phyloP scores from a whole-genome alignment of 306 rosid genomes.

The Cicer pinnatifidum region DNA sequence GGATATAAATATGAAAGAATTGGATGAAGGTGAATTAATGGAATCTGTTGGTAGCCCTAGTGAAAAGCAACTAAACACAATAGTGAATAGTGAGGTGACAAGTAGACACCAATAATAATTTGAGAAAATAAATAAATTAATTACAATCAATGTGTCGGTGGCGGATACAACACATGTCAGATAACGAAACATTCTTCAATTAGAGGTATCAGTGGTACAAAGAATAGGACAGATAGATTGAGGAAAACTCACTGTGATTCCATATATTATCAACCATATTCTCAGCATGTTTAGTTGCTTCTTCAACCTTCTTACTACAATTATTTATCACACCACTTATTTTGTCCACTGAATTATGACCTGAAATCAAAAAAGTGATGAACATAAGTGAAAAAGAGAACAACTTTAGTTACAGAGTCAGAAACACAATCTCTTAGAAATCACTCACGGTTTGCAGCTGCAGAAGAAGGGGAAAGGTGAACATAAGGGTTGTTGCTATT shows the following conservation, averaged over 20 bases:
- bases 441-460: constrained; percentile 55
- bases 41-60: too few relatives aligned
- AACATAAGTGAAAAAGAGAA: constrained; percentile 24
- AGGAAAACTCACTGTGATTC: constrained; percentile 69
- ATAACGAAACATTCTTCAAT: too few relatives aligned
- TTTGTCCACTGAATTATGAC: constrained; percentile 48
- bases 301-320: constrained; percentile 62
- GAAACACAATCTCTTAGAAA: constrained; percentile 11
- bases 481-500: constrained; percentile 55
- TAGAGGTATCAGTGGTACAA: too few relatives aligned
- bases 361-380: constrained; percentile 41
- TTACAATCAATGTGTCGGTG: too few relatives aligned
- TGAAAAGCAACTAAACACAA: too few relatives aligned
- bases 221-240: too few relatives aligned
- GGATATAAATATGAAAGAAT: too few relatives aligned
- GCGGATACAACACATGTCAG: too few relatives aligned
- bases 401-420: not conserved
- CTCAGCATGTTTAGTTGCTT: constrained; percentile 66
- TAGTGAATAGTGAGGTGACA: too few relatives aligned
- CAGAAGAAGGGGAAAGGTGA: constrained; percentile 41
- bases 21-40: too few relatives aligned
- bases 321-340: constrained; percentile 48
- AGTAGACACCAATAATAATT: too few relatives aligned
- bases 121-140: too few relatives aligned
- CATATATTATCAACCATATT: constrained; percentile 57